Percentiles rank a stretch among this genome's conserved stretches.
phyloP scores from a whole-genome alignment of 371 early-diverging fungal genomes.

The Thermomucor indicae-seudaticae region DNA sequence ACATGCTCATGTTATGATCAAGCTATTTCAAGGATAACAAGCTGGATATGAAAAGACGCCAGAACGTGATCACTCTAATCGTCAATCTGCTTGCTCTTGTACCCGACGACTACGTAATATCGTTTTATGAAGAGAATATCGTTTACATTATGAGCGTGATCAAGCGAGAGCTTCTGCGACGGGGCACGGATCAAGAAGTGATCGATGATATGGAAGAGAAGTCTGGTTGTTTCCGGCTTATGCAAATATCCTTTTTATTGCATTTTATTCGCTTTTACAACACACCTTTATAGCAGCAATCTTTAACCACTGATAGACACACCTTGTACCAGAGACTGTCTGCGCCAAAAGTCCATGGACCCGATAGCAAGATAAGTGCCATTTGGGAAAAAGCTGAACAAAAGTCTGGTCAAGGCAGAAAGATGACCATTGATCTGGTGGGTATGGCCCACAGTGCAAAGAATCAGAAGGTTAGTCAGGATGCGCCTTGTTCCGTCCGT shows the following conservation, averaged over 20 bases:
- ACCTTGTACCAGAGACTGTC: constrained; percentile 11
- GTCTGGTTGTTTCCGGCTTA: constrained; percentile 37
- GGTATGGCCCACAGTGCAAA: constrained; percentile 13
- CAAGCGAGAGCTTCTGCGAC: constrained; percentile 18
- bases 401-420: constrained; percentile 12
- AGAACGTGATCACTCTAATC: constrained; percentile 41
- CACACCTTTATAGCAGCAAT: too few relatives aligned
- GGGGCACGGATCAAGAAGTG: constrained; percentile 25
- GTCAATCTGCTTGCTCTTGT: constrained; percentile 43
- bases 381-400: constrained; percentile 15
- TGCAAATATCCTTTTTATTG: constrained; percentile 49
- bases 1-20: not conserved
- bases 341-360: constrained; percentile 27
- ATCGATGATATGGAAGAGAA: constrained; percentile 43
- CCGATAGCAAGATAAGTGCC: constrained; percentile 25
- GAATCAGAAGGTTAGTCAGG: constrained; percentile 5
- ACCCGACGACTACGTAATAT: constrained; percentile 29
- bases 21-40: constrained; percentile 41
- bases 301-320: too few relatives aligned
- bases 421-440: constrained; percentile 22
- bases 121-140: constrained; percentile 50
- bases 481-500: not conserved
- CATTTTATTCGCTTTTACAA: too few relatives aligned
- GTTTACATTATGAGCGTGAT: constrained; percentile 38
- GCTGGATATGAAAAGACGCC: constrained; percentile 29